Conservation (phyloP, 768 basidiomycete species). For the Pleurotus djamor region DNA sequence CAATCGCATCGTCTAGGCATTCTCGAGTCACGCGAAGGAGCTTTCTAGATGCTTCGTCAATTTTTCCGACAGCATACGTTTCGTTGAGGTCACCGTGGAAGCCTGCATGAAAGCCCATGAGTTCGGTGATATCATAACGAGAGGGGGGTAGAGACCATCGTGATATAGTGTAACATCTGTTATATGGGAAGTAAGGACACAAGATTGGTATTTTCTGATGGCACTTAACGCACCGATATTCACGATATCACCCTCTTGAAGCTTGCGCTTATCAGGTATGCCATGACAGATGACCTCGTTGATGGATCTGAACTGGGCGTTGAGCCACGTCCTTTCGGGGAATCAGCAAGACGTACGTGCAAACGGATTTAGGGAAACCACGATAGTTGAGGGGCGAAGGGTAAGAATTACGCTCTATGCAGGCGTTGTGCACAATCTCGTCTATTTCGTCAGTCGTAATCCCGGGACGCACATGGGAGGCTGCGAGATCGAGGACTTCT, state of each 20-base stretch:
- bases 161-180: slow-evolving; percentile 80
- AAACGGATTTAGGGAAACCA: slow-evolving; percentile 91
- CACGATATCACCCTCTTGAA: slow-evolving; percentile 92
- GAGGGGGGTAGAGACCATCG: slow-evolving; percentile 46
- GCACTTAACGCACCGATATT: slow-evolving; percentile 67
- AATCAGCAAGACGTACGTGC: slow-evolving; percentile 64
- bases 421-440: slow-evolving; percentile 89
- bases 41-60: slow-evolving; percentile 81
- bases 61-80: slow-evolving; percentile 86
- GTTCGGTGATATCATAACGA: neutral
- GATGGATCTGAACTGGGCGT: slow-evolving; percentile 55
- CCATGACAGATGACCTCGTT: slow-evolving; percentile 99
- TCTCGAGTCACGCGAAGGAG: slow-evolving; percentile 82
- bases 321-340: neutral
- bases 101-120: slow-evolving; percentile 38
- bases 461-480: slow-evolving; percentile 84
- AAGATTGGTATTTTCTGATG: slow-evolving; percentile 12
- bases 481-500: slow-evolving; percentile 92
- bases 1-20: slow-evolving; percentile 87
- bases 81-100: slow-evolving; percentile 93
- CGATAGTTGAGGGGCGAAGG: slow-evolving; percentile 94
- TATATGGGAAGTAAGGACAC: slow-evolving; percentile 1
- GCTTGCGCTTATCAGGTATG: slow-evolving; percentile 82
- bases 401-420: slow-evolving; percentile 87
- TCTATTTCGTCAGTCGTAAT: slow-evolving; percentile 96